Percentiles rank a stretch among this genome's conserved stretches.
These are phyloP conservation scores for Linnemannia schmuckeri DNA, from an alignment of 192 early-diverging fungal genomes.

Conservation along the genomic window DNA sequence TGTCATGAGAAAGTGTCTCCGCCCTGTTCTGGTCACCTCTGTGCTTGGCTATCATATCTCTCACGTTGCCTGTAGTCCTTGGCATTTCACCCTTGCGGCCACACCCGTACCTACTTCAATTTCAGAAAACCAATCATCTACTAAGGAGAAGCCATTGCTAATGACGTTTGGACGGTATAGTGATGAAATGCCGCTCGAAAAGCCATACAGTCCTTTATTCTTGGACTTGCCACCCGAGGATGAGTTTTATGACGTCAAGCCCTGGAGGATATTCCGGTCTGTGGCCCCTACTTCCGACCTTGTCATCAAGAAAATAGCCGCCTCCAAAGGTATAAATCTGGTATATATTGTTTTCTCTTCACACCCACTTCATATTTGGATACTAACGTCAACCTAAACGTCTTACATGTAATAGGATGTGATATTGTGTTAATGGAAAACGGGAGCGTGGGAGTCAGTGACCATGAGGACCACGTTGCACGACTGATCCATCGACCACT, in stretches of 20 bases:
- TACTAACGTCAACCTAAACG: not conserved
- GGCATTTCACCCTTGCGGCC: conserved; percentile 51
- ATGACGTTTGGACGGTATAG: conserved; percentile 52
- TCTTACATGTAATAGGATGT: conserved; percentile 14
- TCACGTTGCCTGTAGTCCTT: conserved; percentile 50
- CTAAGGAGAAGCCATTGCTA: conserved; percentile 28
- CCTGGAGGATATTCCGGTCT: conserved; percentile 45
- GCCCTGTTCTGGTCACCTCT: conserved; percentile 46
- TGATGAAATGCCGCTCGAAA: conserved; percentile 32
- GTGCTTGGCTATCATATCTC: conserved; percentile 53
- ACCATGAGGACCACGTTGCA: conserved; percentile 55
- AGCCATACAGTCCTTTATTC: conserved; percentile 44
- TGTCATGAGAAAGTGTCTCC: conserved; percentile 43
- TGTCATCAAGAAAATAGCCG: conserved; percentile 46
- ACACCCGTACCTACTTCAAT: conserved; percentile 11
- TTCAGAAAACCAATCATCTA: not conserved
- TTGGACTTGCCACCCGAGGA: conserved; percentile 47
- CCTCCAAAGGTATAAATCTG: conserved; percentile 30
- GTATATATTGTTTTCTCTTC: not conserved
- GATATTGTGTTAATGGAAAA: conserved; percentile 55
- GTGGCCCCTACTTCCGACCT: conserved; percentile 31
- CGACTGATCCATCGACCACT: conserved; percentile 49
- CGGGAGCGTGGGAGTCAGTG: conserved; percentile 49
- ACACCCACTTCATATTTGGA: not conserved
- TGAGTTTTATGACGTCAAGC: conserved; percentile 52